Evolutionary conservation across 352 stramenopile genomes (phyloP).

Genomic region (Phytophthora meadii): DNA sequence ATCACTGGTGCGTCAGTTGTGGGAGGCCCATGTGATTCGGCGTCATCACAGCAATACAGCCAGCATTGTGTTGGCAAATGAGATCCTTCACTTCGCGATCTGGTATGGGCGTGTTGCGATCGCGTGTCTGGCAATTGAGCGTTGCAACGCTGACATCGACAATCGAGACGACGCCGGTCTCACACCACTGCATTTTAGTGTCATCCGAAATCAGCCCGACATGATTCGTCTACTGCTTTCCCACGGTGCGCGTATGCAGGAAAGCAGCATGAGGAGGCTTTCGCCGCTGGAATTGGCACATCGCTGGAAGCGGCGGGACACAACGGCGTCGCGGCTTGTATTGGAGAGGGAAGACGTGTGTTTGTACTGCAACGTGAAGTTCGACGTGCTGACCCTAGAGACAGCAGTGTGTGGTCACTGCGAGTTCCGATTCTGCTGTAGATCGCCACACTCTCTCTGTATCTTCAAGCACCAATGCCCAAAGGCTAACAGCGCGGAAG

Average conservation of each 20-base stretch:
- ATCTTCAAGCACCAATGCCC: constrained; percentile 76
- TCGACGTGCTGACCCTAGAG: constrained; percentile 65
- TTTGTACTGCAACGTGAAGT: constrained; percentile 80
- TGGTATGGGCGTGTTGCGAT: constrained; percentile 71
- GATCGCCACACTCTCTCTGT: constrained; percentile 49
- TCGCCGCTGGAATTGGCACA: constrained; percentile 66
- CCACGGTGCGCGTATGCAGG: constrained; percentile 50
- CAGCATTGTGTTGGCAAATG: constrained; percentile 65
- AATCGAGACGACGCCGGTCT: constrained; percentile 72
- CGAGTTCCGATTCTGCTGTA: constrained; percentile 70
- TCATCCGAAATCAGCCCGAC: constrained; percentile 82
- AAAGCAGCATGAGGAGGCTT: constrained; percentile 43
- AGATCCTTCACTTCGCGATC: constrained; percentile 81
- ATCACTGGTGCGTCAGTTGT: constrained; percentile 44
- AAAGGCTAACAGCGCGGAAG: constrained; percentile 14
- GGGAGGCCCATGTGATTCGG: constrained; percentile 53
- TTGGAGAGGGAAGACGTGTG: constrained; percentile 78
- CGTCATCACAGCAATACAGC: constrained; percentile 28
- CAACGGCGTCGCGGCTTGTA: constrained; percentile 65
- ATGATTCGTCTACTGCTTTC: constrained; percentile 71
- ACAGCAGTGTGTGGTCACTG: constrained; percentile 63
- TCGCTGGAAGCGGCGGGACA: constrained; percentile 76
- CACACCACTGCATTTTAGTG: constrained; percentile 80
- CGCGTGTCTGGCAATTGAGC: constrained; percentile 70
- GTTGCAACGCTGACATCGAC: constrained; percentile 71